Percentiles rank a stretch among this genome's conserved stretches.
Conservation (phyloP, 768 basidiomycete genomes). For the Chalciporus piperatus region DNA sequence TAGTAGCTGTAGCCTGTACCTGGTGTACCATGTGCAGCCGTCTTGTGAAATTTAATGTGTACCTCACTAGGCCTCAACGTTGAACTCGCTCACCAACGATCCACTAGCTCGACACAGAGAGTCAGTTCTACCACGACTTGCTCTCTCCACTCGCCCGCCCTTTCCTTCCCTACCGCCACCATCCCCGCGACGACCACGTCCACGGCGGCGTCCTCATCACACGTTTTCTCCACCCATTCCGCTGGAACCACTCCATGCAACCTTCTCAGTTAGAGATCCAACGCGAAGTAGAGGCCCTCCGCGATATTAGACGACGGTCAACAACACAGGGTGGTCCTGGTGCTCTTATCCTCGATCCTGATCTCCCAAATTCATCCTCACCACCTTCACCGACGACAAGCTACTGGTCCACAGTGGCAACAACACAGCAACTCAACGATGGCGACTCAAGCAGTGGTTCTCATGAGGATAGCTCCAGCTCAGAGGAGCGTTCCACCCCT, state of each 20-base stretch:
- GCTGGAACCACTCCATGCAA: conserved; percentile 43
- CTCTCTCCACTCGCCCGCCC: not conserved
- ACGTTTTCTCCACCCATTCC: conserved; percentile 9
- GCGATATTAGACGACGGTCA: conserved; percentile 82
- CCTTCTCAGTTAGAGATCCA: conserved; percentile 84
- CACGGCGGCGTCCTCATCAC: conserved; percentile 9
- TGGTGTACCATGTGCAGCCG: not conserved
- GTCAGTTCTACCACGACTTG: not conserved
- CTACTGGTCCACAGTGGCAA: conserved; percentile 45
- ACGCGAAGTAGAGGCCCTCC: conserved; percentile 81
- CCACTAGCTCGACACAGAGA: not conserved
- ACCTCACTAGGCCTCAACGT: not conserved
- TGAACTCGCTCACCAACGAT: conserved; percentile 1
- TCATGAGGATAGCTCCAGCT: conserved; percentile 38
- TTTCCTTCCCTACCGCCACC: conserved; percentile 3
- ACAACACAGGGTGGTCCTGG: conserved; percentile 72
- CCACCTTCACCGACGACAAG: conserved; percentile 54
- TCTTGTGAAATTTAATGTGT: conserved; percentile 14
- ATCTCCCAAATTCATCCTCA: conserved; percentile 76
- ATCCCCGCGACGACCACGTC: conserved; percentile 10
- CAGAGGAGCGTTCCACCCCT: conserved; percentile 28
- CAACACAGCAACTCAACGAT: conserved; percentile 37
- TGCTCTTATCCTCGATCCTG: conserved; percentile 84
- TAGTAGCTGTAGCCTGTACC: conserved; percentile 5
- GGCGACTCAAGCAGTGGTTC: conserved; percentile 44